These are phyloP conservation scores for Spergularia marina DNA, from an alignment of 148 eudicot genomes.

Conservation along the genomic window DNA sequence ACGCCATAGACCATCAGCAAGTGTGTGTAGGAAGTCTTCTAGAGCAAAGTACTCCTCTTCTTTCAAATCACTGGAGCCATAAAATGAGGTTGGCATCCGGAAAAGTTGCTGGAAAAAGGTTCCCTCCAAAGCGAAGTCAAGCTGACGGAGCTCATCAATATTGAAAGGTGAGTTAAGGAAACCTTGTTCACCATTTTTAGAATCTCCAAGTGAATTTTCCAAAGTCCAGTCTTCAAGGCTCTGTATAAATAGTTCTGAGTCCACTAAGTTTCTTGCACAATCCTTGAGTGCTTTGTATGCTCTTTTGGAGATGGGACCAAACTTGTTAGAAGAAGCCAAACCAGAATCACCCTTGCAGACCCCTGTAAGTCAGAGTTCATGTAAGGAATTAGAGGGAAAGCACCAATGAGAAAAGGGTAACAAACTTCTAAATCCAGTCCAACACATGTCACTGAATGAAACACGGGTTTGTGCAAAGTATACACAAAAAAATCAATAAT, in stretches of 20 bases:
- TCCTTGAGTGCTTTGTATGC: slow-evolving; percentile 51
- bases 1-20: slow-evolving; percentile 63
- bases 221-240: slow-evolving; percentile 63
- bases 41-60: slow-evolving; percentile 65
- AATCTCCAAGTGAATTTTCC: slow-evolving; percentile 44
- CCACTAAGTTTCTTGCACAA: slow-evolving; percentile 47
- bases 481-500: background rate
- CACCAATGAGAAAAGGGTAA: background rate
- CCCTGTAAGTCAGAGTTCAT: slow-evolving; percentile 33
- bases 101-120: slow-evolving; percentile 66
- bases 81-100: slow-evolving; percentile 69
- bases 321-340: slow-evolving; percentile 39
- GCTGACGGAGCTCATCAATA: slow-evolving; percentile 56
- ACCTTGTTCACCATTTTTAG: slow-evolving; percentile 37
- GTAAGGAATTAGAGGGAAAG: background rate
- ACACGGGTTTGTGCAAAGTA: background rate
- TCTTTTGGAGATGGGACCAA: slow-evolving; percentile 50
- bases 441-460: background rate
- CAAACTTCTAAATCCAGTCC: background rate
- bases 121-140: slow-evolving; percentile 74
- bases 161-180: slow-evolving; percentile 55
- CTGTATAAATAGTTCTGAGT: slow-evolving; percentile 51
- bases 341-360: slow-evolving; percentile 48
- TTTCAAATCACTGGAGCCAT: slow-evolving; percentile 46
- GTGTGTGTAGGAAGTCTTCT: slow-evolving; percentile 69